Base-by-base conservation (phyloP, 139 green algal genomes). In the Yamagishiella unicocca region DNA sequence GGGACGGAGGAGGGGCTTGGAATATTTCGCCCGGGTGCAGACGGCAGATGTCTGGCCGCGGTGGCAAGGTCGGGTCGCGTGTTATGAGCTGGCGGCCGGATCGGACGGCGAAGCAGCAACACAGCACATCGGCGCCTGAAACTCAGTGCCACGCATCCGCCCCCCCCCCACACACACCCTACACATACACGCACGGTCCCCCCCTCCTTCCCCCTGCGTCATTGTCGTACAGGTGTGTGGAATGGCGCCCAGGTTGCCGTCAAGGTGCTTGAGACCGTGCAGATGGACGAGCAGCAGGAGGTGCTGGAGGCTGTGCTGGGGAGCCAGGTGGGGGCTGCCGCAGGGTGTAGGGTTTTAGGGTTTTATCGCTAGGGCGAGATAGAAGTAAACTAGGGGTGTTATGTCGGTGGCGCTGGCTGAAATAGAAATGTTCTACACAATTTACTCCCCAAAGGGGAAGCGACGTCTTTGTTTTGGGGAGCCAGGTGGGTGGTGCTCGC, bases 241-340 rank as follows among this genome's bases (percentile, higher is more conserved):
- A 95, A 96, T 75, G 94, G 94, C 45, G 90, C 89, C 38, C 76
- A 84, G n/a, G 94, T 97, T 43, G 95, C 95, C 1, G 93, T 98
- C 27, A 98, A 98, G 87, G 92, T 97, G 21, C 89, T 97, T 21
- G 93, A 96, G 75, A 89, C 89, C 27, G 12, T 67, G n/a, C 37
- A 85, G 73, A 0, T 17, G 50, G 53, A 74, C n/a, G 72, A 71
- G 33, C 31, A n/a, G 19, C 62, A 71, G 64, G 62, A 79, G 54
- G 82, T 85, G 78, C 55, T 85, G 58, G 78, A 85, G 40, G 78
- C 78, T 29, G 78, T 85, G 58, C 61, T 85, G 50, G 75, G 66
- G 54, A 85, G 80, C 33, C 33, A 73, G 35, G 46, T 75, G 45
- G 43, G 46, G 14, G 55, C 29, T 24, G 58, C 29, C 25, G 58